Base-by-base conservation (phyloP, 2,329 filamentous ascomycete species). In the Colletotrichum tropicale region DNA sequence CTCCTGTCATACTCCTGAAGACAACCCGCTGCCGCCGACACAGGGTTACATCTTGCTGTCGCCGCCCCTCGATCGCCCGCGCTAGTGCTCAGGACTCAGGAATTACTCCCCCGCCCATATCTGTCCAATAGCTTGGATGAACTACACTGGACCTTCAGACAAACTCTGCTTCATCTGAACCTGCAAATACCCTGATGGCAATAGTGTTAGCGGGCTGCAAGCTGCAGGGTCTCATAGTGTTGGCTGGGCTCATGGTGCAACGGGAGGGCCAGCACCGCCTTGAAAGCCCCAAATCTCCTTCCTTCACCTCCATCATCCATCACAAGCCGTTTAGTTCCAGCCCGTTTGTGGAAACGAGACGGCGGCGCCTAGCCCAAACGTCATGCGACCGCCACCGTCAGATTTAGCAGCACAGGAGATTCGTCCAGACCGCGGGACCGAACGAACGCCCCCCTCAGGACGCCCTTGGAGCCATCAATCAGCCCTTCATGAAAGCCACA, bases 361-460 rank as follows among this genome's bases (percentile, higher is more conserved):
- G 28, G 34, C 43, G 52, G 36, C 36, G 38, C 28, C n/a, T 76
- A 65, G 48, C 10, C 28, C 64, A 55, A 64, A 21, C 58, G 70
- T 48, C 70, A 34, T 76, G 70, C 58, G 65, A 65, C 64, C 56
- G 64, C 70, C 58, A 74, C 70, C 26, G 36, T 68, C 56, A 67
- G 36, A 65, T 30, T 64, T 68, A 48, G 43, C 52, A 58, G 28
- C 62, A 28, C 56, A 16, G 58, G 62, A 56, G 36, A 66, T 55
- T 38, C 28, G 69, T 73, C 69, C 43, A 68, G 69, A 67, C 56
- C 56, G 18, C 38, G 56, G 21, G 36, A 58, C 38, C 34, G 34
- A 24, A 32, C 55, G 30, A 52, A 52, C 43, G 43, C n/a, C n/a
- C 21, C 52, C 55, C 21, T 6, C 55, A 58, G 12, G 10, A n/a